phyloP scores from a whole-genome alignment of 768 basidiomycete genomes.

The Boletus edulis region DNA sequence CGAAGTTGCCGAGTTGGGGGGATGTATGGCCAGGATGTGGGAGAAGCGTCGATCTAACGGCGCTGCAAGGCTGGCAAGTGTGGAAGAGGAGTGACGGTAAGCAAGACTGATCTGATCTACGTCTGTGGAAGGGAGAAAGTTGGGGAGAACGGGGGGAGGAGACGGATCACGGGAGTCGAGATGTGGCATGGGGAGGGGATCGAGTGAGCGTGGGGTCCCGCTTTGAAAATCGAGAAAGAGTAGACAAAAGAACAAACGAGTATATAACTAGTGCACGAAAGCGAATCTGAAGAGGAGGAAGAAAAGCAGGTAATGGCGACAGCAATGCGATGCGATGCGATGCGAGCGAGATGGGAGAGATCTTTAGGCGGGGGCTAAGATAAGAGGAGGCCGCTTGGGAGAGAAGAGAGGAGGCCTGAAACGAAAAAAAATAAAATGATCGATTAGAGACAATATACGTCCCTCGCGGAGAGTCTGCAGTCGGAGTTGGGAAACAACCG shows the following conservation, averaged over 20 bases:
- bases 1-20: slow-evolving; percentile 23
- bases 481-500: slow-evolving; percentile 32
- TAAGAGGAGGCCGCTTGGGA: slow-evolving; percentile 18
- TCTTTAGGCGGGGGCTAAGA: slow-evolving; percentile 33
- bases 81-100: slow-evolving; percentile 13
- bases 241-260: slow-evolving; percentile 23
- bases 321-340: slow-evolving; percentile 37
- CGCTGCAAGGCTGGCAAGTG: slow-evolving; percentile 5
- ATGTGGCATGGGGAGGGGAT: slow-evolving; percentile 39
- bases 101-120: slow-evolving; percentile 26
- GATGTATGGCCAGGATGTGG: slow-evolving; percentile 12
- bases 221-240: slow-evolving; percentile 27
- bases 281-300: slow-evolving; percentile 21
- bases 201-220: slow-evolving; percentile 10
- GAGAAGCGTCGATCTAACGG: slow-evolving; percentile 24
- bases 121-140: slow-evolving; percentile 24
- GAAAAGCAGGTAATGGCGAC: slow-evolving; percentile 23
- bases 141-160: slow-evolving; percentile 30
- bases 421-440: slow-evolving; percentile 25
- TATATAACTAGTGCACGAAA: slow-evolving; percentile 28
- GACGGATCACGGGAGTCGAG: slow-evolving; percentile 42
- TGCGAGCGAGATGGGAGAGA: slow-evolving; percentile 26
- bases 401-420: slow-evolving; percentile 22
- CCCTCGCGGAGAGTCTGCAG: slow-evolving; percentile 30
- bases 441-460: slow-evolving; percentile 23